Base-by-base conservation (phyloP, 441 rosid species). In the Pelargonium citronellum region DNA sequence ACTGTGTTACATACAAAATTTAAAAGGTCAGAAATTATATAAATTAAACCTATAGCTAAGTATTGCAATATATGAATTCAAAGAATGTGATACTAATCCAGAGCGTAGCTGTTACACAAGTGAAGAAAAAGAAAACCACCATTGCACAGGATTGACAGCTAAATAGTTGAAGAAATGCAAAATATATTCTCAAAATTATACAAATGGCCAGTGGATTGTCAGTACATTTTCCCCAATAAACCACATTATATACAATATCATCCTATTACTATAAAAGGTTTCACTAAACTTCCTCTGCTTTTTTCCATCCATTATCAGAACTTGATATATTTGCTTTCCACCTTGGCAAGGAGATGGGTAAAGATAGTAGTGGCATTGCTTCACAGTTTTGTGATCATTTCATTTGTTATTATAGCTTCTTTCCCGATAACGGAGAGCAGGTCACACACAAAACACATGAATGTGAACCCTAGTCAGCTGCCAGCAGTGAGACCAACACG, bases 1-100 rank as follows among this genome's bases (percentile, higher is more conserved):
- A 91, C 97, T 91, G 81, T 79, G 58, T 19, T 46, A 43, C 64
- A 75, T 55, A 41, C 5, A 62, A 49, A 19, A 17, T 43, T 15
- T 65, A 13, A 66, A 61, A 75, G 43, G 70, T 44, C 27, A 44
- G 15, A 66, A 27, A 10, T 24, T 27, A 17, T 47, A 66, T 22
- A 62, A n/a, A 22, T 27, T 8, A n/a, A 20, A 49, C 5, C 22
- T 15, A 24, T 12, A 11, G 22, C 22, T 16, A 55, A 17, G 20
- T 55, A 17, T 16, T 55, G 22, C 10, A 55, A 3, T 17, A 55
- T 20, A 55, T 0, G 61, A 55, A 55, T 13, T 51, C 16, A 5
- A 55, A 55, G 9, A 55, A 55, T 2, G n/a, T 0, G 22, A 62
- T 27, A 62, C 41, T 19, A 46, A 61, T 43, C 58, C 43, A 19